Conservation (phyloP, 2,329 filamentous ascomycete genomes). For the Cryphonectria naterciae region DNA sequence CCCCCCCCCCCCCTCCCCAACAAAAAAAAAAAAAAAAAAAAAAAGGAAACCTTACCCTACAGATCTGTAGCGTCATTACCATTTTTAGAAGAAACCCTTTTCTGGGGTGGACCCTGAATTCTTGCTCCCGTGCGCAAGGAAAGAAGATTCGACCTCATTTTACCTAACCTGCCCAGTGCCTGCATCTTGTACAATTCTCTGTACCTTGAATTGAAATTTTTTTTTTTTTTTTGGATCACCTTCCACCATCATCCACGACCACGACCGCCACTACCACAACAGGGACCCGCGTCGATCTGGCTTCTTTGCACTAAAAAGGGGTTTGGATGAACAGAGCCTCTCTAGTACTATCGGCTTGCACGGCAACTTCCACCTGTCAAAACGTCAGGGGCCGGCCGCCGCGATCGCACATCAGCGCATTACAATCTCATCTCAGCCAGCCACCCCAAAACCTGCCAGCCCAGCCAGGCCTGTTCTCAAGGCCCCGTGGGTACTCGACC, state of each 20-base stretch:
- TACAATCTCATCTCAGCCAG: not conserved
- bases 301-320: not conserved
- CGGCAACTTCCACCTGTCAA: conserved; percentile 5
- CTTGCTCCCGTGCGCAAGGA: conserved; percentile 3
- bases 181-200: not conserved
- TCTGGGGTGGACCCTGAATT: not conserved
- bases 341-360: not conserved
- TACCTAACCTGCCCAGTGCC: not conserved
- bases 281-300: not conserved
- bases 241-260: not conserved
- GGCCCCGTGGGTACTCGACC: not conserved
- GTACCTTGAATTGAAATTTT: not conserved
- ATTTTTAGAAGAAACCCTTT: not conserved
- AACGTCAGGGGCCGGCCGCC: not conserved
- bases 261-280: not conserved
- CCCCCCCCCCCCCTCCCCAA: too few species aligned
- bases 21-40: not conserved
- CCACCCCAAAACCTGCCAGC: not conserved
- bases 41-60: not conserved
- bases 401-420: conserved; percentile 6
- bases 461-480: not conserved
- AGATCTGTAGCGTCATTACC: not conserved
- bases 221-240: not conserved
- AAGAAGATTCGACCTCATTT: conserved; percentile 3
- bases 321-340: not conserved